phyloP scores from a whole-genome alignment of 1,139 yeast species.

The Suhomyces chickasaworum region DNA sequence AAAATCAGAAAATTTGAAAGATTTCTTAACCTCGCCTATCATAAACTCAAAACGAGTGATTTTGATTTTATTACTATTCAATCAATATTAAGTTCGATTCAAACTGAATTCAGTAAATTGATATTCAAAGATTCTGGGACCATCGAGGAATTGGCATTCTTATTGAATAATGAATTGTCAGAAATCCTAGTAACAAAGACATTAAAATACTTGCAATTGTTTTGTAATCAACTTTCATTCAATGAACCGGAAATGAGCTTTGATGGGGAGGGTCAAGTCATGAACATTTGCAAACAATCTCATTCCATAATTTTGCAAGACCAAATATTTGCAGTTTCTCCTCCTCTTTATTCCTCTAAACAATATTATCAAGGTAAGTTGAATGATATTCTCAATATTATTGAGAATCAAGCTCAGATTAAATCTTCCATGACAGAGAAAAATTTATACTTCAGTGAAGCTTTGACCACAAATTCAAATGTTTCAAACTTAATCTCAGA shows the following conservation, averaged over 20 bases:
- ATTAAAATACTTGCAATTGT: neutral
- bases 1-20: slow-evolving; percentile 31
- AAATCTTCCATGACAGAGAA: slow-evolving; percentile 2
- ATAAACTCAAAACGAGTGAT: slow-evolving; percentile 29
- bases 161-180: slow-evolving; percentile 43
- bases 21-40: slow-evolving; percentile 19
- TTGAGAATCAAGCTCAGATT: slow-evolving; percentile 19
- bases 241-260: neutral
- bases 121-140: slow-evolving; percentile 45
- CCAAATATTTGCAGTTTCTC: slow-evolving; percentile 43
- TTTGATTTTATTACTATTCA: slow-evolving; percentile 26
- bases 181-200: slow-evolving; percentile 35
- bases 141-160: slow-evolving; percentile 36
- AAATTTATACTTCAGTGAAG: neutral
- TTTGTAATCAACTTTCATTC: neutral
- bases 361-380: slow-evolving; percentile 8
- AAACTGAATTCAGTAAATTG: slow-evolving; percentile 43
- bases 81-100: slow-evolving; percentile 34
- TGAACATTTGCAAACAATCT: neutral
- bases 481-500: slow-evolving; percentile 3
- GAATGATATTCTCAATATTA: slow-evolving; percentile 10
- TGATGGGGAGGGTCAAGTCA: neutral
- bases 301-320: slow-evolving; percentile 48
- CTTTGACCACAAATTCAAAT: neutral
- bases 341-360: slow-evolving; percentile 30